A percentile compares a stretch with the other conserved stretches of the same genome.
phyloP scores from a whole-genome alignment of 1,139 yeast species.

The Suhomyces choctaworum region DNA sequence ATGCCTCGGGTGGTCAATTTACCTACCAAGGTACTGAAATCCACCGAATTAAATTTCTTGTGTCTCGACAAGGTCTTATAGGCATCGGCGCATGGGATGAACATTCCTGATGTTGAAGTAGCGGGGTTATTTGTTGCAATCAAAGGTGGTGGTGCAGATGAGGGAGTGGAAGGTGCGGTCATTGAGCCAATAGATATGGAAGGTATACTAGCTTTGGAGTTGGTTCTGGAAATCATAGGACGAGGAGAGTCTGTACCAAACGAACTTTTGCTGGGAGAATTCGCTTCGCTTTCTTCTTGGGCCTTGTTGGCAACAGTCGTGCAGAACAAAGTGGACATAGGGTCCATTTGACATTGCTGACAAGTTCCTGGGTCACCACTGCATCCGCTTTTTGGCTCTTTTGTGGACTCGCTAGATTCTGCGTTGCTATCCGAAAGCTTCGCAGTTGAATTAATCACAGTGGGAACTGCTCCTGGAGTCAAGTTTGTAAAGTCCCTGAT shows the following conservation, averaged over 20 bases:
- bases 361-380: conserved; percentile 91
- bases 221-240: conserved; percentile 17
- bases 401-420: conserved; percentile 2
- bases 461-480: conserved; percentile 45
- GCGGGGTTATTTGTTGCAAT: conserved; percentile 21
- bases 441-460: conserved; percentile 31
- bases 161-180: conserved; percentile 25
- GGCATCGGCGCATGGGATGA: conserved; percentile 86
- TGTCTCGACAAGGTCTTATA: conserved; percentile 82
- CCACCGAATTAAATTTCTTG: conserved; percentile 69
- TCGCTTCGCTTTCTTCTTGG: conserved; percentile 21
- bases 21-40: conserved; percentile 71
- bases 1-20: conserved; percentile 78
- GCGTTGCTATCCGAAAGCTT: conserved; percentile 14
- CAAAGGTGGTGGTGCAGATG: conserved; percentile 22
- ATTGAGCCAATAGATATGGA: conserved; percentile 16
- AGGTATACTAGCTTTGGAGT: conserved; percentile 17
- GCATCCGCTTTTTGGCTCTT: conserved; percentile 46
- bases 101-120: conserved; percentile 45
- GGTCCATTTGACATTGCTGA: conserved; percentile 78
- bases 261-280: conserved; percentile 1
- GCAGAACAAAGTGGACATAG: conserved; percentile 86
- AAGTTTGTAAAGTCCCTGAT: conserved; percentile 46
- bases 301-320: conserved; percentile 72
- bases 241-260: conserved; percentile 14